phyloP scores from a whole-genome alignment of 1,139 yeast species.

The Geotrichum siamense region DNA sequence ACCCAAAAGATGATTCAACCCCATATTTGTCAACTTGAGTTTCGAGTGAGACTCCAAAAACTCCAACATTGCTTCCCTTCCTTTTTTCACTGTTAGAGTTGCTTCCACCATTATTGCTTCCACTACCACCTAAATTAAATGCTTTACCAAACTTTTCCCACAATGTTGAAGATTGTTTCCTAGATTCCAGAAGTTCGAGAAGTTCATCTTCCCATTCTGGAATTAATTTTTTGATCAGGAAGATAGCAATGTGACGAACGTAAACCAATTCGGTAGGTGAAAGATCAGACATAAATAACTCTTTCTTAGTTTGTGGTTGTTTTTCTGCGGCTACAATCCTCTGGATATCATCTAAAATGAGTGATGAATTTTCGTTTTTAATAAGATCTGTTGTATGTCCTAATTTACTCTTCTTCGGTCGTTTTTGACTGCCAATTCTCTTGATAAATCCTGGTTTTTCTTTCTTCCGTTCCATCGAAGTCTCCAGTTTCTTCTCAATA shows the following conservation, averaged over 20 bases:
- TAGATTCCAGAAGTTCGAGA: slow-evolving; percentile 47
- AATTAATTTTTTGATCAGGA: slow-evolving; percentile 44
- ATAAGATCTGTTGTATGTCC: slow-evolving; percentile 59
- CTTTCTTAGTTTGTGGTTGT: slow-evolving; percentile 1
- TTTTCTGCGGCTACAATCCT: slow-evolving; percentile 88
- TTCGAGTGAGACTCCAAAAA: slow-evolving; percentile 76
- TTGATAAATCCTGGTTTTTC: slow-evolving; percentile 15
- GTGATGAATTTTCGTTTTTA: slow-evolving; percentile 65
- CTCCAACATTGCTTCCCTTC: slow-evolving; percentile 39
- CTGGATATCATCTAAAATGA: slow-evolving; percentile 93
- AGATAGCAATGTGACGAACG: slow-evolving; percentile 61
- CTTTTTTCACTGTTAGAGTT: slow-evolving; percentile 25
- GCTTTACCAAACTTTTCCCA: slow-evolving; percentile 68
- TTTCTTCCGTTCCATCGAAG: not conserved
- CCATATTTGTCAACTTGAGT: slow-evolving; percentile 70
- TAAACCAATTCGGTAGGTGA: slow-evolving; percentile 52
- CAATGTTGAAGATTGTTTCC: slow-evolving; percentile 41
- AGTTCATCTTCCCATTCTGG: slow-evolving; percentile 46
- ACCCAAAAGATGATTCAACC: slow-evolving; percentile 78
- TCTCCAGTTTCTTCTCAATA: not conserved
- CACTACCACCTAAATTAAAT: slow-evolving; percentile 24
- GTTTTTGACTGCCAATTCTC: slow-evolving; percentile 14
- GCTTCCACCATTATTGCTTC: slow-evolving; percentile 28
- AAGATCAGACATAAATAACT: slow-evolving; percentile 62
- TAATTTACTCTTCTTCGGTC: slow-evolving; percentile 24